phyloP scores from a whole-genome alignment of 495 filamentous ascomycete species.

The Penicillium daleae region DNA sequence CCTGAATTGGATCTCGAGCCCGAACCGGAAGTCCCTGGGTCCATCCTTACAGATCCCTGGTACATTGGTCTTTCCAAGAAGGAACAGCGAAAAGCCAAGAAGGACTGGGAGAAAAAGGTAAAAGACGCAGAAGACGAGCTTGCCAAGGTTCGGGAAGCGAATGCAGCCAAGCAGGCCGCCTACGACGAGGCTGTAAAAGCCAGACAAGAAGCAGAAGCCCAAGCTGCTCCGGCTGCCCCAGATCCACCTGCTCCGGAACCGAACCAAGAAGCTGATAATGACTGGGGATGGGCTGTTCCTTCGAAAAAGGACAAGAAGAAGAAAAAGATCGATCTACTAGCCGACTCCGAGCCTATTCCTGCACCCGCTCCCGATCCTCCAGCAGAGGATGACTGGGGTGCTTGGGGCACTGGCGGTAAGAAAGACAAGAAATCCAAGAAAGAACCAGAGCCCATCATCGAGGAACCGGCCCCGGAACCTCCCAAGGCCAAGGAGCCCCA shows the following conservation, averaged over 20 bases:
- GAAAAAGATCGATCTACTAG: conserved; percentile 38
- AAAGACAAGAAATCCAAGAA: conserved; percentile 47
- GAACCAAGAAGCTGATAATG: conserved; percentile 27
- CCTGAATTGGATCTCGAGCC: conserved; percentile 19
- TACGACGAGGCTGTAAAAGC: conserved; percentile 19
- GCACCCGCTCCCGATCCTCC: conserved; percentile 24
- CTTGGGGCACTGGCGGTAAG: conserved; percentile 39
- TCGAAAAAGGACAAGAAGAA: conserved; percentile 48
- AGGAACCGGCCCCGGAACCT: conserved; percentile 32
- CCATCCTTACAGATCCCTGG: conserved; percentile 24
- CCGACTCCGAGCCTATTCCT: conserved; percentile 32
- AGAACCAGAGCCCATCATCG: conserved; percentile 33
- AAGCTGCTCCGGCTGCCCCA: conserved; percentile 4
- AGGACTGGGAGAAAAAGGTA: conserved; percentile 34
- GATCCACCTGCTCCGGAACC: background rate
- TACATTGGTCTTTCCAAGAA: conserved; percentile 31
- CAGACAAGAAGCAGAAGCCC: conserved; percentile 27
- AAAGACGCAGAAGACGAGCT: conserved; percentile 21
- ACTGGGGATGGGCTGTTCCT: conserved; percentile 38
- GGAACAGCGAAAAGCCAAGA: conserved; percentile 40
- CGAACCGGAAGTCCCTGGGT: conserved; percentile 16
- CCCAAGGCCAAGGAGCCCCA: conserved; percentile 48
- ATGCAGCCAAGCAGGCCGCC: conserved; percentile 21
- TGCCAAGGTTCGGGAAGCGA: conserved; percentile 11
- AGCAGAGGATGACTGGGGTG: conserved; percentile 35